Conservation (phyloP, 371 early-diverging fungal genomes). For the Mucor irregularis region DNA sequence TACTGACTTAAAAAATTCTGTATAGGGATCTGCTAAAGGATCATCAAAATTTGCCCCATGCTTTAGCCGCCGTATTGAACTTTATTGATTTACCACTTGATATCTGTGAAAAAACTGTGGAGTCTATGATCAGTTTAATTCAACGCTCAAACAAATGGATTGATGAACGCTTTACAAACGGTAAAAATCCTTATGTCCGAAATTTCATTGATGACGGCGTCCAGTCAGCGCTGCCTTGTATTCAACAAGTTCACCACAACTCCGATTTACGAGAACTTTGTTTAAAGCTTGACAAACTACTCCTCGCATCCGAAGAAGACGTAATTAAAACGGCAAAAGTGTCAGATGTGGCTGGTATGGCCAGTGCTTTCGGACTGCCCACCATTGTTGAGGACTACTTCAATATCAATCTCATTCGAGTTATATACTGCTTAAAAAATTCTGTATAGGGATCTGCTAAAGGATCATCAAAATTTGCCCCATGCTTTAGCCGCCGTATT, state of each 20-base stretch:
- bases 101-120: slow-evolving; percentile 23
- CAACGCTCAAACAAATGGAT: slow-evolving; percentile 52
- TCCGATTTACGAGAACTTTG: slow-evolving; percentile 1
- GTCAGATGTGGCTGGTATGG: slow-evolving; percentile 14
- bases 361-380: slow-evolving; percentile 31
- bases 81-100: slow-evolving; percentile 18
- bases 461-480: slow-evolving; percentile 18
- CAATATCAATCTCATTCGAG: neutral
- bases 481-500: slow-evolving; percentile 13
- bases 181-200: slow-evolving; percentile 21
- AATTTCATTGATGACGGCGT: slow-evolving; percentile 10
- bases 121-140: slow-evolving; percentile 30
- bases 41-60: slow-evolving; percentile 16
- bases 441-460: slow-evolving; percentile 19
- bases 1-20: neutral
- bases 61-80: slow-evolving; percentile 14
- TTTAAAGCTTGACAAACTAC: slow-evolving; percentile 13
- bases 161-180: slow-evolving; percentile 28
- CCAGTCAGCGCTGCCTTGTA: neutral
- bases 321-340: slow-evolving; percentile 11
- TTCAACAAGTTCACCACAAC: neutral
- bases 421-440: neutral
- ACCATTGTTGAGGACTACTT: slow-evolving; percentile 15
- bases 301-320: slow-evolving; percentile 13
- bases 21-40: slow-evolving; percentile 19